phyloP scores from a whole-genome alignment of 257 asterid species.

The Capsicum pubescens region DNA sequence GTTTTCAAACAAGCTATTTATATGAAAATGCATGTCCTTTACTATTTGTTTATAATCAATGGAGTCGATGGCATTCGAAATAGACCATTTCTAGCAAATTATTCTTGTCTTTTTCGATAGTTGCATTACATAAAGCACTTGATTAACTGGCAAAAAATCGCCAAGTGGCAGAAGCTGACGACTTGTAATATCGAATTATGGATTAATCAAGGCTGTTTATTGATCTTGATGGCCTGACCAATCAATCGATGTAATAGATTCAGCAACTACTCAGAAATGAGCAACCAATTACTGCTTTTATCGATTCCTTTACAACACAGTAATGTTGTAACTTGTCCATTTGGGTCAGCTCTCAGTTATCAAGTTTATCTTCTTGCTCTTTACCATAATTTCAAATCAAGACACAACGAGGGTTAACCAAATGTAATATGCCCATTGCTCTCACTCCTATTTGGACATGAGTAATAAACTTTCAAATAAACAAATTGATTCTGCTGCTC shows the following conservation, averaged over 20 bases:
- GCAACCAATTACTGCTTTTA: not conserved
- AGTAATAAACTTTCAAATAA: not conserved
- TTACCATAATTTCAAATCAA: not conserved
- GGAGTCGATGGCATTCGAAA: not conserved
- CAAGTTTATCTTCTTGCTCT: not conserved
- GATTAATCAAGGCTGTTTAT: conserved; percentile 9
- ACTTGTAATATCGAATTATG: not conserved
- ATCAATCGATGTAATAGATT: not conserved
- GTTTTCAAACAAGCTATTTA: conserved; percentile 7
- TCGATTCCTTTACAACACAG: not conserved
- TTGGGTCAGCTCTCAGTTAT: not conserved
- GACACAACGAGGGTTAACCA: not conserved
- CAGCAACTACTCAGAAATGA: not conserved
- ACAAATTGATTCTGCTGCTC: not conserved
- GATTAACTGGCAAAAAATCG: not conserved
- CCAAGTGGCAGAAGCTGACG: conserved; percentile 2
- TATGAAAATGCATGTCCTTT: not conserved
- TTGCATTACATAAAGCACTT: not conserved
- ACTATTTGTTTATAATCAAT: not conserved
- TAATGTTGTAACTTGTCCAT: not conserved
- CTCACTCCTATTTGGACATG: not conserved
- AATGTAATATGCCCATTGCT: not conserved
- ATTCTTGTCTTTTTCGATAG: not conserved
- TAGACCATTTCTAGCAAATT: not conserved
- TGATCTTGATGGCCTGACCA: not conserved